A percentile compares a stretch with the other conserved stretches of the same genome.
Conservation (phyloP, 108 stramenopile species). For the Pelagomonas calceolata region DNA sequence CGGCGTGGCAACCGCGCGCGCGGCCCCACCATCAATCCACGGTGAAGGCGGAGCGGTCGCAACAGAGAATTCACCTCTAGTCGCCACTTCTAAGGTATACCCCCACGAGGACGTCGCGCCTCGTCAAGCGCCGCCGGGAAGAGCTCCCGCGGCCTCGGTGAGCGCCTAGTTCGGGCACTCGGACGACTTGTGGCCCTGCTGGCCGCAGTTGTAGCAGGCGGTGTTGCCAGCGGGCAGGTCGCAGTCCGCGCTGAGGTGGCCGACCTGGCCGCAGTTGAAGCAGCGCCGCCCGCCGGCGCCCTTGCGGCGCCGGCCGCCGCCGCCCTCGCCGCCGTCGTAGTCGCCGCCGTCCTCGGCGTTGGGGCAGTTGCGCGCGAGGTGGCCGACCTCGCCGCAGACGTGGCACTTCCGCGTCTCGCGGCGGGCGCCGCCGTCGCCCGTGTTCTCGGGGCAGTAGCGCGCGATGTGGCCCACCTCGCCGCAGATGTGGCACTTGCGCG, state of each 20-base stretch:
- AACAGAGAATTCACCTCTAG: too few species aligned
- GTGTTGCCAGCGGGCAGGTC: constrained; percentile 53
- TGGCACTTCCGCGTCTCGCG: constrained; percentile 3
- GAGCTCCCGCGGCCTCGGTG: too few species aligned
- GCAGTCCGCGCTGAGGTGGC: constrained; percentile 58
- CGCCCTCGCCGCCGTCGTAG: constrained; percentile 26
- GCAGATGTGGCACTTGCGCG: background rate
- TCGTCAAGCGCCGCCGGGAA: too few species aligned
- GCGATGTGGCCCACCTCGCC: constrained; percentile 1
- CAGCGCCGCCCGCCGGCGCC: constrained; percentile 51
- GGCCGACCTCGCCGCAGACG: constrained; percentile 19
- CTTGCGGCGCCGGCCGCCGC: constrained; percentile 37
- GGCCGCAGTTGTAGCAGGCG: constrained; percentile 65
- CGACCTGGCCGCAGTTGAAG: constrained; percentile 63
- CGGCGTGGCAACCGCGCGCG: too few species aligned
- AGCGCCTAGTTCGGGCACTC: constrained; percentile 27
- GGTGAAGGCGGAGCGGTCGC: too few species aligned
- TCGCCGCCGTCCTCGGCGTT: constrained; percentile 36
- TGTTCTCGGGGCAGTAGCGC: background rate
- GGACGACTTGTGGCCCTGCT: constrained; percentile 52
- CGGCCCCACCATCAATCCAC: too few species aligned
- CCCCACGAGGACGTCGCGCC: too few species aligned
- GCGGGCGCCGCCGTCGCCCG: background rate
- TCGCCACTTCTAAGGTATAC: too few species aligned
- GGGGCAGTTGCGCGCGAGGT: constrained; percentile 48